phyloP scores from a whole-genome alignment of 768 basidiomycete species.

The Boletus patriciae region DNA sequence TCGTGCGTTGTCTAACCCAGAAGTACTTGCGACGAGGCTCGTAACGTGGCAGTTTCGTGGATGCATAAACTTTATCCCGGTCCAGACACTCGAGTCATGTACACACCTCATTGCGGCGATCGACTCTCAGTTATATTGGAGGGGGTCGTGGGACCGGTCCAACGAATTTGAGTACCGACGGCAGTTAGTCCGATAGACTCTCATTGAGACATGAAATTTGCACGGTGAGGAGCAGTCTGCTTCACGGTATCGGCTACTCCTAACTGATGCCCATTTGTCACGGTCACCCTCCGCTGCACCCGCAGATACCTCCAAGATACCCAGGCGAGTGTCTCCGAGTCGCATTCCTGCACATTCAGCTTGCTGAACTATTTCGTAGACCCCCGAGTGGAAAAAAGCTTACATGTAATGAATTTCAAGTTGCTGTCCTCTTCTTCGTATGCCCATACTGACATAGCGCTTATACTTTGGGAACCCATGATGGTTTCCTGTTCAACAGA shows the following conservation, averaged over 20 bases:
- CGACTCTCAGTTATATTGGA: slow-evolving; percentile 1
- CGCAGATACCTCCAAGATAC: slow-evolving; percentile 66
- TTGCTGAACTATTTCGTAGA: slow-evolving; percentile 39
- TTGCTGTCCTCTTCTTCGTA: neutral
- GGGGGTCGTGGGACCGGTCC: neutral
- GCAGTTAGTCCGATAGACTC: neutral
- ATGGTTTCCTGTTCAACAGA: slow-evolving; percentile 36
- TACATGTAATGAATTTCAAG: slow-evolving; percentile 21
- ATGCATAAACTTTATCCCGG: neutral
- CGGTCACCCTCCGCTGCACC: neutral
- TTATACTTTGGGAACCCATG: neutral
- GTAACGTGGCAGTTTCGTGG: neutral
- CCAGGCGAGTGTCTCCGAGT: slow-evolving; percentile 43
- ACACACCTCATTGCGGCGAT: neutral
- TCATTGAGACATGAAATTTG: slow-evolving; percentile 53
- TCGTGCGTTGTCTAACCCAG: neutral
- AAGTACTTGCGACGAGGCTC: neutral
- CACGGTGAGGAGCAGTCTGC: slow-evolving; percentile 39
- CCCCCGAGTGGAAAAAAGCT: slow-evolving; percentile 54
- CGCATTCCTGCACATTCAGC: neutral
- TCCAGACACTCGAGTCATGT: neutral
- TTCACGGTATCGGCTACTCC: neutral
- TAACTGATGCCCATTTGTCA: neutral
- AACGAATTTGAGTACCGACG: neutral
- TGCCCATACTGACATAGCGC: neutral